Conservation (phyloP, 2,329 filamentous ascomycete genomes). For the Talaromyces funiculosus region DNA sequence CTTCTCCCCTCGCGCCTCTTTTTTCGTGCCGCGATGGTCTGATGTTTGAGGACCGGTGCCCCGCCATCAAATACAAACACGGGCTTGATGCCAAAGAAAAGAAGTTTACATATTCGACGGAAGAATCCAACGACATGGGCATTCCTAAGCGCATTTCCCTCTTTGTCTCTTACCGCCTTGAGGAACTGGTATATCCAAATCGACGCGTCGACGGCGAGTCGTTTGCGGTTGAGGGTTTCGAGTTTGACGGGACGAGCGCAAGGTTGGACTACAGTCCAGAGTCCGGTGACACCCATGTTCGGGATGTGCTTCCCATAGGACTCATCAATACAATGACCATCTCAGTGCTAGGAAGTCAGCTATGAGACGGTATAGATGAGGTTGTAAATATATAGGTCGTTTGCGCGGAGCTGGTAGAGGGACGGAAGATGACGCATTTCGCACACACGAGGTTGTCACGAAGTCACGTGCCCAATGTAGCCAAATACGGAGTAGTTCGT, state of each 20-base stretch:
- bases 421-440: conserved; percentile 7
- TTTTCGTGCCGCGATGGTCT: conserved; percentile 77
- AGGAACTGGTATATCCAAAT: conserved; percentile 99
- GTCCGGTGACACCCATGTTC: conserved; percentile 90
- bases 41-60: conserved; percentile 81
- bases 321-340: neutral
- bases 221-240: conserved; percentile 91
- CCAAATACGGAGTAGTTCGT: neutral
- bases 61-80: conserved; percentile 98
- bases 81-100: conserved; percentile 93
- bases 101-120: conserved; percentile 91
- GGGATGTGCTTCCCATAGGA: conserved; percentile 3
- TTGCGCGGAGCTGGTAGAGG: neutral
- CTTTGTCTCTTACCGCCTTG: conserved; percentile 96
- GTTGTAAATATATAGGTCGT: neutral
- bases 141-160: conserved; percentile 93
- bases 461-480: conserved; percentile 9
- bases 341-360: neutral
- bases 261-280: conserved; percentile 94
- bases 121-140: conserved; percentile 97
- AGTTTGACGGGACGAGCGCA: conserved; percentile 94
- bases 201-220: conserved; percentile 92
- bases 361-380: too few relatives aligned
- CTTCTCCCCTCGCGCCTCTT: conserved; percentile 76
- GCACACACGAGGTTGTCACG: conserved; percentile 3